Base-by-base conservation (phyloP, 108 stramenopile genomes). In the Cylindrotheca closterium region DNA sequence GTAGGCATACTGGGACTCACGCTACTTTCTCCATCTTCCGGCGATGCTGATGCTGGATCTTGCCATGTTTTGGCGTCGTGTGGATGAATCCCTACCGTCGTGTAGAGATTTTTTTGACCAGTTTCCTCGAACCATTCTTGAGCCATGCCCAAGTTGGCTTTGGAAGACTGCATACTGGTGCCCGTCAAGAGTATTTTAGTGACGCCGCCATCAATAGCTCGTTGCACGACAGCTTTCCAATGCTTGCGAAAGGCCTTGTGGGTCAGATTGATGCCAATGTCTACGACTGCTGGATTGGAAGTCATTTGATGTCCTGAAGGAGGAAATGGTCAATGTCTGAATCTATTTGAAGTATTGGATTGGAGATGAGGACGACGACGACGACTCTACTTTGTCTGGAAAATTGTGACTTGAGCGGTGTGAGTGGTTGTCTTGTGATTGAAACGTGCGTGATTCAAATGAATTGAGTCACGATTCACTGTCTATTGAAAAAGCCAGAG, bases 21-120 rank as follows among this genome's bases (percentile, higher is more conserved):
- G n/a, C n/a, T n/a, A n/a, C n/a, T 52, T 54, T 32, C 53, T 65
- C 17, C 29, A 57, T 31, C 29, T 62, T 70, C 55, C 50, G 68
- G 64, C 32, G 25, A 21, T 4, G 18, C 12, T 22, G 24, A 32
- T 63, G 67, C 51, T 17, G 42, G 30, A 8, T 66, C 71, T 0
- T 58, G 42, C 71, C 61, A 69, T 32, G 63, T 58, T 51, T 81
- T 81, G 52, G 80, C 80, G 70, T 81, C 77, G 51, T 81, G 80
- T 1, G 80, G 76, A 58, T 81, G 80, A 63, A 81, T 45, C 1
- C 80, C 80, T 0, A 81, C 70, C 1, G 80, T 81, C 3, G 31
- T 31, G 17, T 34, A 70, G 17, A 81, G 42, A 65, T 80, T 80
- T 21, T 24, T 30, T 2, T 53, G 30, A 7, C 60, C 66, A 8